Conservation (phyloP, 495 filamentous ascomycete genomes). For the Symbiotaphrina buchneri region DNA sequence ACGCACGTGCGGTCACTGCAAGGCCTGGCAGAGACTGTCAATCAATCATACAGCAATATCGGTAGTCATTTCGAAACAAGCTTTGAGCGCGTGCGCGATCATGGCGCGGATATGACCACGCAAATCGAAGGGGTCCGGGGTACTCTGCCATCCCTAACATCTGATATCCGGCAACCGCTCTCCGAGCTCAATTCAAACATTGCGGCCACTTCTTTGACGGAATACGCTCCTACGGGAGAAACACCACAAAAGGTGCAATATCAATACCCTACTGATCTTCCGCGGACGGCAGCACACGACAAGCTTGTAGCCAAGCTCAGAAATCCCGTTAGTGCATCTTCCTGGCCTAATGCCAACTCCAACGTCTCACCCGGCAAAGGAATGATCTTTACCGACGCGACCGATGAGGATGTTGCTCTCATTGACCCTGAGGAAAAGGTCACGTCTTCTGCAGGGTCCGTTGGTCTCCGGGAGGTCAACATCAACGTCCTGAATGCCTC, state of each 20-base stretch:
- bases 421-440: slow-evolving; percentile 10
- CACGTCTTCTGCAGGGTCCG: slow-evolving; percentile 18
- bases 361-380: slow-evolving; percentile 12
- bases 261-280: slow-evolving; percentile 49
- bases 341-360: neutral
- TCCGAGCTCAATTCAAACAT: slow-evolving; percentile 41
- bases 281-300: slow-evolving; percentile 53
- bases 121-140: slow-evolving; percentile 28
- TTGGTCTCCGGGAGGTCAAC: slow-evolving; percentile 31
- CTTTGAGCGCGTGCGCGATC: slow-evolving; percentile 31
- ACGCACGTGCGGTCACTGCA: slow-evolving; percentile 36
- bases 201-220: slow-evolving; percentile 33
- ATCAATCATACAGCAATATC: slow-evolving; percentile 46
- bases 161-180: slow-evolving; percentile 43
- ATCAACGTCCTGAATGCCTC: slow-evolving; percentile 22
- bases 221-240: slow-evolving; percentile 66
- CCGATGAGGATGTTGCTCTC: slow-evolving; percentile 20
- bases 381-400: slow-evolving; percentile 20
- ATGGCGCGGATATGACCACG: slow-evolving; percentile 37
- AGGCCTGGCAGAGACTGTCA: slow-evolving; percentile 36
- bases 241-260: slow-evolving; percentile 65
- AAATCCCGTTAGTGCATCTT: neutral
- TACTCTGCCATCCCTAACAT: slow-evolving; percentile 31
- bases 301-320: slow-evolving; percentile 24
- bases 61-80: slow-evolving; percentile 38